These are phyloP conservation scores for Tricholoma sp. DNA, from an alignment of 768 basidiomycete genomes.

Conservation along the genomic window DNA sequence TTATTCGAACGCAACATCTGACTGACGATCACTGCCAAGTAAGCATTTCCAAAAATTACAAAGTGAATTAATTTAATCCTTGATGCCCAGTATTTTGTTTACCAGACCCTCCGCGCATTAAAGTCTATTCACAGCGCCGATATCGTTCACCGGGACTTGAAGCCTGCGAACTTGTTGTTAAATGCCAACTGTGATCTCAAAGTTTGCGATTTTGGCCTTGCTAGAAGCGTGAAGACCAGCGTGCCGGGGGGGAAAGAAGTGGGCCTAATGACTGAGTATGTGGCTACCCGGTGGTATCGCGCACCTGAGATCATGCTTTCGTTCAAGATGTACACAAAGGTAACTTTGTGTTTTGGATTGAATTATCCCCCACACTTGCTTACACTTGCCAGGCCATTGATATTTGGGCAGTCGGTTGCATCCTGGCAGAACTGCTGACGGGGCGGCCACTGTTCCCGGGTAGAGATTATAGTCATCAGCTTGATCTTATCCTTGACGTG, in stretches of 20 bases:
- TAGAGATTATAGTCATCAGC: conserved; percentile 93
- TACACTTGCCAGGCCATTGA: conserved; percentile 59
- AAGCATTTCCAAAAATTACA: conserved; percentile 9
- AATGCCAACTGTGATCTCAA: conserved; percentile 97
- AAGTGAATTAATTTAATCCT: not conserved
- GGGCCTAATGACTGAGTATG: conserved; percentile 94
- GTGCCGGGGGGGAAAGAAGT: conserved; percentile 80
- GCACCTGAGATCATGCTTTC: conserved; percentile 99
- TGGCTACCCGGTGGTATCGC: conserved; percentile 97
- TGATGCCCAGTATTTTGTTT: conserved; percentile 73
- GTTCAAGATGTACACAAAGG: conserved; percentile 97
- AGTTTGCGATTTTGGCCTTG: conserved; percentile 92
- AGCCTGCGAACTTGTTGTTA: conserved; percentile 91
- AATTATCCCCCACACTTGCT: not conserved
- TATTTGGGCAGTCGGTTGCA: conserved; percentile 83
- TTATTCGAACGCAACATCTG: conserved; percentile 84
- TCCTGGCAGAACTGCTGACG: conserved; percentile 91
- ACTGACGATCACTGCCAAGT: conserved; percentile 89
- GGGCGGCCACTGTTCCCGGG: conserved; percentile 97
- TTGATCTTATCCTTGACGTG: conserved; percentile 92
- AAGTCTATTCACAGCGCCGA: conserved; percentile 96
- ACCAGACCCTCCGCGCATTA: conserved; percentile 90
- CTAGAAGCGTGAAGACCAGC: conserved; percentile 79
- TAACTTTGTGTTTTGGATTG: conserved; percentile 16
- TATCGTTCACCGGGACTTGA: conserved; percentile 94